Evolutionary conservation across 257 asterid species (phyloP), one percentile per base, ranked within the genome.

Genomic region (Linaria vulgaris): DNA sequence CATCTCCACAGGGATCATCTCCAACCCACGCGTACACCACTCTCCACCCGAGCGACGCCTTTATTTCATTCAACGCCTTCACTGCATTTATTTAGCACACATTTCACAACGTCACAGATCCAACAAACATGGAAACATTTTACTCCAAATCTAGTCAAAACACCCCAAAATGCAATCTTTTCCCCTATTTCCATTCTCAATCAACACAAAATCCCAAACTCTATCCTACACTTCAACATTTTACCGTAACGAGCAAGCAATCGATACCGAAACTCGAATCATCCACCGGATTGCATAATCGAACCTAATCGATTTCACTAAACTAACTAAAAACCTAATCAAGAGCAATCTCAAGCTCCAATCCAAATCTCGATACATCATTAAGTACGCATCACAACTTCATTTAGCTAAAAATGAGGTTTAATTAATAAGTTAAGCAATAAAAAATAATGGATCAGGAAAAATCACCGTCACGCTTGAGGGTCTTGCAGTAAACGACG

Each of bases 1-100:
- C 96, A 66, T 87, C 97, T 79, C 95, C 99, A 71, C 99, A 92
- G 44, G 99, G 99, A 84, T 92, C 97, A 71, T 89, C 99, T 24
- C 99, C 99, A 38, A 90, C 96, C 99, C 97, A 90, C 0, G 99
- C 95, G 30, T 94, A 90, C 55, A 94, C 96, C 79, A 94, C 99
- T 78, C 99, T 88, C 99, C 99, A 94, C 56, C 99, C 99, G 56
- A 94, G 92, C 30, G 95, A 94, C 37, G 99, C 96, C 81, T 94
- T 94, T 64, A 94, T 87, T 78, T 94, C 99, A 74, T 90, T 94
- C 52, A 94, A 69, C 41, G 96, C 97, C 82, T 92, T 92, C 79
- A 92, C 99, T 89, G 84, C 21, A 48, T 6, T 2, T 3, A 2
- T 64, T 71, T 10, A 23, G 50, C 67, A 54, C 34, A 43, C 55